These are phyloP conservation scores for Penicillium herquei DNA, from an alignment of 495 filamentous ascomycete species.

Conservation along the genomic window DNA sequence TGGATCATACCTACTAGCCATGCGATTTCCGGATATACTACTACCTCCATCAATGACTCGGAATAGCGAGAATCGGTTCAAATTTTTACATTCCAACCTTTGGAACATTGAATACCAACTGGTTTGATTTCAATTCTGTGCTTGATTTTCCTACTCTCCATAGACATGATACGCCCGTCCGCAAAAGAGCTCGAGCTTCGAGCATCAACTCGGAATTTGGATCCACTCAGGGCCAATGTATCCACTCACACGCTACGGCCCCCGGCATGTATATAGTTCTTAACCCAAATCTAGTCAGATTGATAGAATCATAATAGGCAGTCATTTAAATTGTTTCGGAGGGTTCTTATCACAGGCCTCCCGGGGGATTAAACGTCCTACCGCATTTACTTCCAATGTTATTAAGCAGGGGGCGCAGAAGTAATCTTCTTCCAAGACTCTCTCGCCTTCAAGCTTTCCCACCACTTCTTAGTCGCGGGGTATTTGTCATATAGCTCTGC, in stretches of 20 bases:
- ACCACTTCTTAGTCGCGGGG: conserved; percentile 2
- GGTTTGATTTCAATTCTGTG: no score
- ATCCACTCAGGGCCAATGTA: no score
- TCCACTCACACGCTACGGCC: neutral
- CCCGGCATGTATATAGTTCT: neutral
- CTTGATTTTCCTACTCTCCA: no score
- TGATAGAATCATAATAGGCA: neutral
- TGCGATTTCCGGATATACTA: no score
- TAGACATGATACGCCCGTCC: no score
- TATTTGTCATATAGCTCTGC: conserved; percentile 1
- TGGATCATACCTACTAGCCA: no score
- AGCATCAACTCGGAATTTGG: no score
- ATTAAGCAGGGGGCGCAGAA: neutral
- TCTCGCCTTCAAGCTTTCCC: conserved; percentile 1
- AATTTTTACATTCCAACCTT: no score
- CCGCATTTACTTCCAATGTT: neutral
- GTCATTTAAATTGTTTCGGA: neutral
- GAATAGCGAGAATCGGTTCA: no score
- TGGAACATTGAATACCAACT: no score
- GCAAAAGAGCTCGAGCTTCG: no score
- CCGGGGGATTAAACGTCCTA: neutral
- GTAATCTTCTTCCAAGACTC: neutral
- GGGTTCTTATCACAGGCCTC: neutral
- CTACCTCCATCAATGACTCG: no score
- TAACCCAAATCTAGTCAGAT: neutral